Base-by-base conservation (phyloP, 108 stramenopile species). In the Skeletonema menzelii region DNA sequence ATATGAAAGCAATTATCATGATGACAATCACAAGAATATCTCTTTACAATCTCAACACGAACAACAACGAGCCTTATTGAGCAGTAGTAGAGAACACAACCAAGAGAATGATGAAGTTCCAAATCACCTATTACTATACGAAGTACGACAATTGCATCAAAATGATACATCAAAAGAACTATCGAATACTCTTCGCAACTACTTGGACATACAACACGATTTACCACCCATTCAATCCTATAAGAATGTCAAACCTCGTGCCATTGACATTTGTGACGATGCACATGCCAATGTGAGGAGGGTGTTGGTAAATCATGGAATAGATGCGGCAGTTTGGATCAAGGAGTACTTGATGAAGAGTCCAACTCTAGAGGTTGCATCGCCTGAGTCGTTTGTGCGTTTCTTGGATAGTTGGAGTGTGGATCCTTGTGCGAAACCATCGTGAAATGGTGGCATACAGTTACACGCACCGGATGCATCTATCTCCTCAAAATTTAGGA, bases 41-140 rank as follows among this genome's bases (percentile, higher is more conserved):
- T 49, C 20, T 22, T 53, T 22, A 8, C n/a, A 11, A 5, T 10
- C 3, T 0, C 57, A 22, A 58, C 27, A 24, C n/a, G n/a, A n/a
- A 27, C 27, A 58, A 14, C 1, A 22, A 30, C 27, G 57, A 24
- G n/a, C n/a, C n/a, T 15, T 58, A 14, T 30, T 58, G 57, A 58
- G 3, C 57, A 27, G 34, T 2, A 31, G 59, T 32, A n/a, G n/a
- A 12, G 28, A n/a, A 58, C 12, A 15, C 32, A 60, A 19, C 56
- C 57, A 8, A 31, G 59, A 31, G 10, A 56, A 31, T 15, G 34
- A 63, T 64, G 24, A 19, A n/a, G 24, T 77, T 10, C 46, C 62
- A 15, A 84, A 84, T 46, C 64, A 27, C 11, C 30, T 87, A 2
- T 80, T 84, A 62, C 6, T 87, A 20, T 87, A 87, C 32, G 86